Evolutionary conservation across 805 yeast species (phyloP).

Genomic region (Saccharomyces mikatae): DNA sequence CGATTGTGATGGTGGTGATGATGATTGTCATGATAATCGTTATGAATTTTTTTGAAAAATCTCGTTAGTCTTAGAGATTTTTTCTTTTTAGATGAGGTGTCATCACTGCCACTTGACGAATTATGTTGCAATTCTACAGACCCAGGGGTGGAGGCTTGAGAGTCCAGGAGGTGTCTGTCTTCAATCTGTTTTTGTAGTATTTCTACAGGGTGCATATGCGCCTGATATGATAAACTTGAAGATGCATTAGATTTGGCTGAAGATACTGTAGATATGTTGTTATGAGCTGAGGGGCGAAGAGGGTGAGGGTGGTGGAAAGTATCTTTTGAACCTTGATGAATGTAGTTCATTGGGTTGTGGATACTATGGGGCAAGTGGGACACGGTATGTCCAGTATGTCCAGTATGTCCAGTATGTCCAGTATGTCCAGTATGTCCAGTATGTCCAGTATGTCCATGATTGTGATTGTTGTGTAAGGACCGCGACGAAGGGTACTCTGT

Average conservation of each 20-base stretch:
- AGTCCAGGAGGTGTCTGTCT: constrained; percentile 9
- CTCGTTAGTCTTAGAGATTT: constrained; percentile 35
- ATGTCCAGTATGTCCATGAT: neutral
- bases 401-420: neutral
- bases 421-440: neutral
- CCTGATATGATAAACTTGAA: constrained; percentile 9
- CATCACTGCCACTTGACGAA: neutral
- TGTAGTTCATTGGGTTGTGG: constrained; percentile 2
- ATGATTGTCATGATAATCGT: constrained; percentile 1
- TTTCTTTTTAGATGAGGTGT: constrained; percentile 6
- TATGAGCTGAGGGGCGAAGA: neutral
- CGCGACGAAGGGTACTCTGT: neutral
- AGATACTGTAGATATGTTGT: neutral
- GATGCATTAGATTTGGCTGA: neutral
- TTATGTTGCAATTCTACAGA: neutral
- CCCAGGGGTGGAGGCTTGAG: neutral
- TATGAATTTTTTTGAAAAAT: constrained; percentile 41
- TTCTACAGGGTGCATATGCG: constrained; percentile 26
- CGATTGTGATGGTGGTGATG: neutral
- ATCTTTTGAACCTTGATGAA: neutral
- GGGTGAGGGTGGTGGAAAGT: neutral
- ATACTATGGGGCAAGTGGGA: constrained; percentile 2
- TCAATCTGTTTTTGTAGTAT: constrained; percentile 22
- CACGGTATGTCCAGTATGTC: neutral
- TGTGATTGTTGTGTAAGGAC: neutral